Percentiles rank a stretch among this genome's conserved stretches.
phyloP scores from a whole-genome alignment of 768 basidiomycete genomes.

The Leccinellum luteum region DNA sequence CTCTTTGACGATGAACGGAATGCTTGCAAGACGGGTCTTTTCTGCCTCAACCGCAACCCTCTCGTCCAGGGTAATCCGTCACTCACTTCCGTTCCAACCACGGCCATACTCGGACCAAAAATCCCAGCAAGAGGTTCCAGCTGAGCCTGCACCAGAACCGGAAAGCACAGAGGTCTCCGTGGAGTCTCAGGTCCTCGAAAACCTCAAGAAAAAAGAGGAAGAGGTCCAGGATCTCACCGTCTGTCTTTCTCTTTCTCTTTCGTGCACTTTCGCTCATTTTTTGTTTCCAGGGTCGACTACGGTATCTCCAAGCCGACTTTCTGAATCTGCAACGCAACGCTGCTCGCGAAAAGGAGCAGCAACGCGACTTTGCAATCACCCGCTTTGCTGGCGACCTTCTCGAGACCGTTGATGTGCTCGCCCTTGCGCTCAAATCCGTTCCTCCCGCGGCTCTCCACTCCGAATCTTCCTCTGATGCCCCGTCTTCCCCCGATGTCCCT shows the following conservation, averaged over 20 bases:
- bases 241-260: conserved; percentile 28
- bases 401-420: conserved; percentile 87
- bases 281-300: conserved; percentile 70
- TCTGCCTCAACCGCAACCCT: conserved; percentile 59
- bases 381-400: conserved; percentile 88
- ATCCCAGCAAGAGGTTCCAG: conserved; percentile 13
- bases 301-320: conserved; percentile 94
- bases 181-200: conserved; percentile 39
- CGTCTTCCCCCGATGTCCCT: conserved; percentile 25
- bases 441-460: conserved; percentile 46
- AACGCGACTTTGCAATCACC: conserved; percentile 89
- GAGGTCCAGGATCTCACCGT: conserved; percentile 86
- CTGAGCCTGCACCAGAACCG: conserved; percentile 16
- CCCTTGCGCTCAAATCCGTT: conserved; percentile 79
- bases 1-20: conserved; percentile 46
- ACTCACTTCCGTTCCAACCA: conserved; percentile 25
- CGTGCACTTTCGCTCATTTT: conserved; percentile 5
- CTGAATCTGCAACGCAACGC: conserved; percentile 92
- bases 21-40: conserved; percentile 49
- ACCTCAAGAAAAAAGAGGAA: conserved; percentile 77
- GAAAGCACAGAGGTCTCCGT: conserved; percentile 29
- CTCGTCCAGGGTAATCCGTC: conserved; percentile 47
- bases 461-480: conserved; percentile 15
- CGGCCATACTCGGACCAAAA: conserved; percentile 65
- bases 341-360: conserved; percentile 87